Base-by-base conservation (phyloP, 352 stramenopile species). In the Pythium monospermum region DNA sequence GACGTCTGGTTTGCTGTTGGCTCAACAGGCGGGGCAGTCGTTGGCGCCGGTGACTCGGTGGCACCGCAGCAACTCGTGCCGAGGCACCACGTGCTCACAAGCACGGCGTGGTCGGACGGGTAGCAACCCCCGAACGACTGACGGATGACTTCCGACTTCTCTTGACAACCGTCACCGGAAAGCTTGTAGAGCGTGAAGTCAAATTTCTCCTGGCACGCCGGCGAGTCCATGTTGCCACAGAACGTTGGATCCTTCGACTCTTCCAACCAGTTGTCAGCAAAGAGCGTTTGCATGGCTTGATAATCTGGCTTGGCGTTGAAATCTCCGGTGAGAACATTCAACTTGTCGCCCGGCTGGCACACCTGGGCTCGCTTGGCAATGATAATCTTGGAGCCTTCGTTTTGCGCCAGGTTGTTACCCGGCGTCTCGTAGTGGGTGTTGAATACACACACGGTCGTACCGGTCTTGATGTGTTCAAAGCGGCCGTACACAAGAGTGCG, bases 341-440 rank as follows among this genome's bases (percentile, higher is more conserved):
- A 56, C 40, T 80, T 81, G 61, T 91, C 80, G 0, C 41, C 45
- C 0, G 71, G 49, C 19, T 85, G 61, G 39, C 80, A 91, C 48
- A 79, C 35, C 6, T 66, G 49, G 25, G 72, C 64, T 18, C 73
- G 67, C 32, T 75, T 69, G 25, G 71, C 44, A 27, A 87, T 63
- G 23, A 92, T 74, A 52, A 92, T 84, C 19, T 79, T 67, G 6
- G 81, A 82, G 19, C 63, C 76, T 42, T 90, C 65, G 18, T 71
- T 64, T 64, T 91, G 81, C 12, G 77, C 77, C 36, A 83, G 67
- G 27, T 88, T 68, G 18, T 89, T 87, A 5, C 81, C 81, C 16
- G 75, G 78, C 2, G 76, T 92, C 63, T 92, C 81, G 56, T 85
- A 92, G 68, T 90, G 81, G 39, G 81, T 90, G 61, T 92, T 92